Percentiles rank a stretch among this genome's conserved stretches.
Evolutionary conservation across 257 asterid species (phyloP).

Genomic region (Schizonepeta tenuifolia): DNA sequence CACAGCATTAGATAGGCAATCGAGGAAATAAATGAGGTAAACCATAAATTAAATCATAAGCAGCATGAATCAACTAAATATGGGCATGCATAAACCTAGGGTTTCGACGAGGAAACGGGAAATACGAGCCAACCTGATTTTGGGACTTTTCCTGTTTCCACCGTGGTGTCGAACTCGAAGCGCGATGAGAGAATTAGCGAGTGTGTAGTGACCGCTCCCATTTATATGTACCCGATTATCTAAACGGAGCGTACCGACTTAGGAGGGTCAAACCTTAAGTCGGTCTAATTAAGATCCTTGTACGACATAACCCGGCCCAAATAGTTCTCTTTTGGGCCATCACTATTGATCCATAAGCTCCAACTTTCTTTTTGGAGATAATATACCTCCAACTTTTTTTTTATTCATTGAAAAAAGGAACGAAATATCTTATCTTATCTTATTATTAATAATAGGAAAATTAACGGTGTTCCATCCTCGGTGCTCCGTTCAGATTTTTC

Average conservation of each 20-base stretch:
- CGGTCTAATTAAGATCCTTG: not conserved
- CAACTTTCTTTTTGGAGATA: too few species aligned
- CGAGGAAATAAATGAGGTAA: not conserved
- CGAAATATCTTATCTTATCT: too few species aligned
- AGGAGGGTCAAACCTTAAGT: not conserved
- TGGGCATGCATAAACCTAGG: slow-evolving; percentile 6
- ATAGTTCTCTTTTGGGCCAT: not conserved
- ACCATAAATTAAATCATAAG: not conserved
- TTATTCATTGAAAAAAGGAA: too few species aligned
- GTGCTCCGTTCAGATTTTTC: too few species aligned
- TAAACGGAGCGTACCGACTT: slow-evolving; percentile 22
- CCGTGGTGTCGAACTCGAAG: slow-evolving; percentile 11
- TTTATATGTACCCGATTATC: not conserved
- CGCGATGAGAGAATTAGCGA: not conserved
- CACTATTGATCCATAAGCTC: too few species aligned
- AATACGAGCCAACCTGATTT: slow-evolving; percentile 21
- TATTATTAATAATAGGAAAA: too few species aligned
- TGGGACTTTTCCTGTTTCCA: not conserved
- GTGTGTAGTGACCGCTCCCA: not conserved
- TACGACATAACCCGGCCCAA: not conserved
- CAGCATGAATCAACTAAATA: not conserved
- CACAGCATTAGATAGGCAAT: not conserved
- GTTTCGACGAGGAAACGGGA: slow-evolving; percentile 11
- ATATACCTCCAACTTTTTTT: too few species aligned
- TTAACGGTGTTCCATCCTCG: too few species aligned